Conservation (phyloP, 2,329 filamentous ascomycete genomes). For the Xylaria sp. region DNA sequence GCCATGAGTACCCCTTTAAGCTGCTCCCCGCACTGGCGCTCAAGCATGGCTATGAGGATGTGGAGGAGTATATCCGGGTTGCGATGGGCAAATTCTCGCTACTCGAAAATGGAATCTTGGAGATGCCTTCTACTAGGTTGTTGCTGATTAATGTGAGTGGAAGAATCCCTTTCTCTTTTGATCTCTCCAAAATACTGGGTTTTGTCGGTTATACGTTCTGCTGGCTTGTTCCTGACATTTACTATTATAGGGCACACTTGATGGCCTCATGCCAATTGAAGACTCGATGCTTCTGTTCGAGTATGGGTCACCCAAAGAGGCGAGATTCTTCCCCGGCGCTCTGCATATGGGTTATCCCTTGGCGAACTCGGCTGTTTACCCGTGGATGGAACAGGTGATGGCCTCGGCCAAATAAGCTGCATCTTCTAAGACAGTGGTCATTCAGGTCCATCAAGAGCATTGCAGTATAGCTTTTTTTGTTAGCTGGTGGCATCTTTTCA, state of each 20-base stretch:
- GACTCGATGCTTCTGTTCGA: slow-evolving; percentile 73
- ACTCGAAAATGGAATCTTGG: slow-evolving; percentile 66
- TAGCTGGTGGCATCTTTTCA: too few species aligned
- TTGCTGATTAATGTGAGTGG: slow-evolving; percentile 67
- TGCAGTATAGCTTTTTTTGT: not conserved
- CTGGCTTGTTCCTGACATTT: not conserved
- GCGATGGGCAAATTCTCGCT: slow-evolving; percentile 71
- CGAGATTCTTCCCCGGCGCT: slow-evolving; percentile 68
- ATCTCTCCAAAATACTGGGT: too few species aligned
- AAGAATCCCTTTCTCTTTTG: not conserved
- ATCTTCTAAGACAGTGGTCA: not conserved
- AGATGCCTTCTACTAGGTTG: slow-evolving; percentile 65
- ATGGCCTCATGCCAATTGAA: slow-evolving; percentile 75
- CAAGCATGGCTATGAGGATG: slow-evolving; percentile 69
- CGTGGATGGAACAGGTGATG: slow-evolving; percentile 70
- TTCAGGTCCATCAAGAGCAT: not conserved
- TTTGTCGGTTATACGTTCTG: not conserved
- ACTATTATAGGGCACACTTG: slow-evolving; percentile 63
- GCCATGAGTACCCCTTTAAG: slow-evolving; percentile 73
- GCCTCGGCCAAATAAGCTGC: slow-evolving; percentile 41
- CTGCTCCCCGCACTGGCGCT: slow-evolving; percentile 65
- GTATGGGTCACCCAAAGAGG: slow-evolving; percentile 72
- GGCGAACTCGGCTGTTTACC: slow-evolving; percentile 66
- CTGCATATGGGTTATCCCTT: slow-evolving; percentile 75
- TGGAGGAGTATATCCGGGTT: slow-evolving; percentile 64